These are phyloP conservation scores for Pythium apleroticum DNA, from an alignment of 352 stramenopile species.

Conservation along the genomic window DNA sequence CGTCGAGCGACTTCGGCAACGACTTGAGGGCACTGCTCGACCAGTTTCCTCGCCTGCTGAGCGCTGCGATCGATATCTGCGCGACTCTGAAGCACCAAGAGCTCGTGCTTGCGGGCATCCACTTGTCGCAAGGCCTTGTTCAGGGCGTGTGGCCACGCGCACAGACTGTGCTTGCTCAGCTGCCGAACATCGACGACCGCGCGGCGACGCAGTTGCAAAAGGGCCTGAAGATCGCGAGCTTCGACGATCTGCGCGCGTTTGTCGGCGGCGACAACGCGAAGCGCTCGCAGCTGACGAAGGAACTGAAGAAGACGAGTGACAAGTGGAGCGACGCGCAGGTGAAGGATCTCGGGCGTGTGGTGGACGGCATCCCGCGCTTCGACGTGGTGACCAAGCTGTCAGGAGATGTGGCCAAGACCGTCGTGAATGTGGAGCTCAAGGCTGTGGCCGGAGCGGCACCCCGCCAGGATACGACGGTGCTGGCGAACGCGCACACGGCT, in stretches of 20 bases:
- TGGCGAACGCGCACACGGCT: conserved; percentile 18
- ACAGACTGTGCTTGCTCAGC: conserved; percentile 36
- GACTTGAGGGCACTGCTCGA: conserved; percentile 96
- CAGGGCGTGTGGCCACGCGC: conserved; percentile 47
- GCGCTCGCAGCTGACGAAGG: conserved; percentile 11
- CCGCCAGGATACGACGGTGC: conserved; percentile 22
- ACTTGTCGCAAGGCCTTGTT: conserved; percentile 55
- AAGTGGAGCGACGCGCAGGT: conserved; percentile 28
- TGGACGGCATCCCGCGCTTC: conserved; percentile 48
- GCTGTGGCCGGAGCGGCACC: conserved; percentile 11
- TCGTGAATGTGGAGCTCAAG: conserved; percentile 41
- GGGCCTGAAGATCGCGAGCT: background rate
- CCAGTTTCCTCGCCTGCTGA: conserved; percentile 94
- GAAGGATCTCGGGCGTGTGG: conserved; percentile 44
- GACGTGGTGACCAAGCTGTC: conserved; percentile 22
- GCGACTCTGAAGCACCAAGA: conserved; percentile 51
- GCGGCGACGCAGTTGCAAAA: conserved; percentile 38
- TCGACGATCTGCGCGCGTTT: conserved; percentile 6
- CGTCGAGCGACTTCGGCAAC: conserved; percentile 98
- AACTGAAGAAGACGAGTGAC: conserved; percentile 16
- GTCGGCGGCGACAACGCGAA: conserved; percentile 15
- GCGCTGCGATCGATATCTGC: conserved; percentile 91
- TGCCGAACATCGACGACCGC: conserved; percentile 41
- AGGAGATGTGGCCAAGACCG: background rate
- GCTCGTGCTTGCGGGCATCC: conserved; percentile 54